Conservation (phyloP, 768 basidiomycete species). For the Suillus tomentosus region DNA sequence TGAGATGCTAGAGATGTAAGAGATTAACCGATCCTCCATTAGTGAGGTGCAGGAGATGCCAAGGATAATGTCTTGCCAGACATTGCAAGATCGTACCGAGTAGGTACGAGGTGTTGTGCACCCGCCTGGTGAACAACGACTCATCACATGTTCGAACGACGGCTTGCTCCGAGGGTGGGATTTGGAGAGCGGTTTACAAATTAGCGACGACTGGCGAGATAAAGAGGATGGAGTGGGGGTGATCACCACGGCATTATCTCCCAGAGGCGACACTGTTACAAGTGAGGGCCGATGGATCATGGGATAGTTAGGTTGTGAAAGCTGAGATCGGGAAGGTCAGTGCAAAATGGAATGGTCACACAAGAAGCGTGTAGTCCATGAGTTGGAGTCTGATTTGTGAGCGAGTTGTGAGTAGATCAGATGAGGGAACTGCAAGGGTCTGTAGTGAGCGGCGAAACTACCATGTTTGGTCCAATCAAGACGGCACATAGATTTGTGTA, state of each 20-base stretch:
- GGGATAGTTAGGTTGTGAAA: neutral
- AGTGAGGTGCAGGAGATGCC: too few relatives aligned
- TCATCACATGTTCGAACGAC: constrained; percentile 1
- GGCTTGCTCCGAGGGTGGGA: constrained; percentile 4
- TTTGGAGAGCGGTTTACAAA: neutral
- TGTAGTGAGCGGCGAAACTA: neutral
- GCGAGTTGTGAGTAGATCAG: neutral
- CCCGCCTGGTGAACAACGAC: neutral
- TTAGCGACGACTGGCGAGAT: neutral
- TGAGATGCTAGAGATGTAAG: too few relatives aligned
- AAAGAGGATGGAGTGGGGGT: neutral
- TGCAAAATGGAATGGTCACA: neutral
- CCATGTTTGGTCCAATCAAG: neutral
- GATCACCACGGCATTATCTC: neutral
- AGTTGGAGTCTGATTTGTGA: neutral
- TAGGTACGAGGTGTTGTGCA: too few relatives aligned
- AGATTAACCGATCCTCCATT: too few relatives aligned
- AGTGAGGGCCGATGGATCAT: too few relatives aligned
- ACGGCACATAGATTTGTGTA: too few relatives aligned
- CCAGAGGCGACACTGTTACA: neutral
- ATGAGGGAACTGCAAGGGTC: neutral
- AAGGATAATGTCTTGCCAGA: too few relatives aligned
- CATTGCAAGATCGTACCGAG: too few relatives aligned
- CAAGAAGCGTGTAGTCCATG: neutral
- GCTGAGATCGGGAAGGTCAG: neutral